These are phyloP conservation scores for Orbilia ellipsospora DNA, from an alignment of 2,329 filamentous ascomycete species.

Conservation along the genomic window DNA sequence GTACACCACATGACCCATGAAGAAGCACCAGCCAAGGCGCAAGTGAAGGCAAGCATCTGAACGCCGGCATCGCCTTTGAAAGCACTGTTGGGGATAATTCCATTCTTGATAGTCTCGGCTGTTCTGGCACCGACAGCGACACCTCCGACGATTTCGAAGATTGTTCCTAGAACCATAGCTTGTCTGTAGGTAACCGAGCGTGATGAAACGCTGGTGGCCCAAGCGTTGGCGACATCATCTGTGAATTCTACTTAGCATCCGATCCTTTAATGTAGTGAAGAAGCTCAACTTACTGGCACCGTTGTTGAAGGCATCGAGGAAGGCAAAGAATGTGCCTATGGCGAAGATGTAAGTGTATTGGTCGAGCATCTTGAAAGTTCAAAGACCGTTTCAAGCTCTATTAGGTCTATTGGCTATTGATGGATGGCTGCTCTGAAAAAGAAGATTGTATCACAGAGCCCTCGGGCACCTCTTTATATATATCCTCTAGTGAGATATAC, in stretches of 20 bases:
- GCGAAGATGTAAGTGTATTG: slow-evolving; percentile 78
- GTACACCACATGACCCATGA: slow-evolving; percentile 86
- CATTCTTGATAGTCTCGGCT: slow-evolving; percentile 84
- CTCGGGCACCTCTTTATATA: slow-evolving; percentile 30
- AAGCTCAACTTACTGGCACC: slow-evolving; percentile 74
- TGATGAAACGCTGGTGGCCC: slow-evolving; percentile 85
- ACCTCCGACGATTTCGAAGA: slow-evolving; percentile 77
- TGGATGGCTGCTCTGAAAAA: slow-evolving; percentile 20
- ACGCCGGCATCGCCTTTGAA: slow-evolving; percentile 65
- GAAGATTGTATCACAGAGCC: slow-evolving; percentile 15
- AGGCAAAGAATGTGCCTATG: slow-evolving; percentile 79
- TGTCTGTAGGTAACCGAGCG: slow-evolving; percentile 77
- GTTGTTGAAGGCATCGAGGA: slow-evolving; percentile 82
- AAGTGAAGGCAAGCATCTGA: slow-evolving; percentile 70
- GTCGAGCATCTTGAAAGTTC: slow-evolving; percentile 68
- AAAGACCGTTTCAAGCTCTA: slow-evolving; percentile 10
- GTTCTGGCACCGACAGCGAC: slow-evolving; percentile 74
- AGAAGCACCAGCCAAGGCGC: slow-evolving; percentile 73
- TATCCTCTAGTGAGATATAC: slow-evolving; percentile 2
- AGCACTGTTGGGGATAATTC: slow-evolving; percentile 61
- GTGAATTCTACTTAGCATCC: slow-evolving; percentile 5
- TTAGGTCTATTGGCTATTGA: neutral
- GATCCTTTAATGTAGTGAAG: too few relatives aligned
- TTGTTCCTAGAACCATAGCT: slow-evolving; percentile 73
- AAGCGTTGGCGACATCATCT: slow-evolving; percentile 78